Evolutionary conservation across 768 basidiomycete species (phyloP), one percentile per base, ranked within the genome.

Genomic region (Lentinus tigrinus): DNA sequence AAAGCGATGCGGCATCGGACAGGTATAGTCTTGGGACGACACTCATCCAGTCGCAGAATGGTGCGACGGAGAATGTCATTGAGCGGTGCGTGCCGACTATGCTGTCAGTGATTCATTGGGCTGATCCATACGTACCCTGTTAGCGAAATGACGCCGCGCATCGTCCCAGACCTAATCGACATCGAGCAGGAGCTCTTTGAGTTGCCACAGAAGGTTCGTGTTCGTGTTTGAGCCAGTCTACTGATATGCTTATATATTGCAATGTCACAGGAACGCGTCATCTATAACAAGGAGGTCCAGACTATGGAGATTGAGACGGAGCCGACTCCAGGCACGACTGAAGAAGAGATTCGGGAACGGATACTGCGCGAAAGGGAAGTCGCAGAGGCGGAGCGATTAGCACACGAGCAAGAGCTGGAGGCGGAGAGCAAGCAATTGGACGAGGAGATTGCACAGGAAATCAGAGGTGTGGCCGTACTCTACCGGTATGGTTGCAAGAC

Each of bases 101-200:
- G 43, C 37, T 37, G 50, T 28, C 40, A 63, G 44, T 24, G 24
- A 23, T 49, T 11, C n/a, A 49, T 42, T 1, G 21, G 23, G 43
- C 23, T 7, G 5, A 19, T 19, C 9, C 19, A 62, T 34, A 24
- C 56, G 57, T 47, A 46, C 62, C 58, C 16, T 34, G 31, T 8
- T 61, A 91, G 88, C 56, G 76, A 77, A 44, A 76, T 91, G 66
- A 85, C 81, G 4, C 85, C 87, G 11, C 80, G 89, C 42, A 78
- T 81, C 28, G 76, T 85, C 42, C 82, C 83, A n/a, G 91, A 93
- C 67, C 79, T 94, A n/a, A 83, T 96, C 49, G 92, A 96, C 63
- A 80, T 91, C 17, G 91, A 94, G 62, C 87, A 93, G 67, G 95
- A 97, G 68, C 75, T 97, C 5, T 96, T 93, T 64, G 94, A 95